These are phyloP conservation scores for Ceratocystis diversiconidia DNA, from an alignment of 2,329 filamentous ascomycete genomes.

Conservation along the genomic window DNA sequence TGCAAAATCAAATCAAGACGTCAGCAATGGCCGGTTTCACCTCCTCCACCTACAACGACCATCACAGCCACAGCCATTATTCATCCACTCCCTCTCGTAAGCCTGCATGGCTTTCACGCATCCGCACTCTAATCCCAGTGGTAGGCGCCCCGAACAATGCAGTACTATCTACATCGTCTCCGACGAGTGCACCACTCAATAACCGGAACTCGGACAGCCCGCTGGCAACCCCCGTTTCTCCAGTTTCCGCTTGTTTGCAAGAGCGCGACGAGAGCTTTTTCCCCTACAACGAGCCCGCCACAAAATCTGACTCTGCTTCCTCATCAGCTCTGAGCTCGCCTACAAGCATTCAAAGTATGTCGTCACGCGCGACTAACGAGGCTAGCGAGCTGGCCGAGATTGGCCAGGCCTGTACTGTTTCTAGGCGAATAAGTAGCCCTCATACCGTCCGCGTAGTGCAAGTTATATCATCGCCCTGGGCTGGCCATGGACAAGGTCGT, in stretches of 20 bases:
- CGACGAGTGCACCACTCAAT: not conserved
- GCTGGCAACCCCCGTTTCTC: not conserved
- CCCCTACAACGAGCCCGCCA: not conserved
- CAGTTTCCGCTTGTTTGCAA: not conserved
- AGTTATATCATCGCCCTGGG: not conserved
- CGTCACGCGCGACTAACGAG: not conserved
- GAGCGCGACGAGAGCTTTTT: not conserved
- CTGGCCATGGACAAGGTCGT: not conserved
- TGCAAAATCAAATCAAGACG: not conserved
- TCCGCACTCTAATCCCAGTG: constrained; percentile 17
- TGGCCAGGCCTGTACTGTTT: constrained; percentile 8
- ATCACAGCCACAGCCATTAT: not conserved
- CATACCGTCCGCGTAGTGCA: constrained; percentile 9
- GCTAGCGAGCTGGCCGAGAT: constrained; percentile 1
- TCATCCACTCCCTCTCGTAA: not conserved
- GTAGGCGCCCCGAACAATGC: not conserved
- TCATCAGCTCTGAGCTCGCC: constrained; percentile 4
- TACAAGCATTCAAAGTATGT: constrained; percentile 3
- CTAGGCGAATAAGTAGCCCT: constrained; percentile 5
- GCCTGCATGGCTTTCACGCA: constrained; percentile 12
- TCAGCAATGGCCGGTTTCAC: not conserved
- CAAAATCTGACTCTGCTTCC: not conserved
- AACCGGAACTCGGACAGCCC: not conserved
- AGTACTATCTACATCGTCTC: not conserved
- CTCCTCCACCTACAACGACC: not conserved